A percentile compares a stretch with the other conserved stretches of the same genome.
These are phyloP conservation scores for Sarocladium kiliense DNA, from an alignment of 2,329 filamentous ascomycete species.

Conservation along the genomic window DNA sequence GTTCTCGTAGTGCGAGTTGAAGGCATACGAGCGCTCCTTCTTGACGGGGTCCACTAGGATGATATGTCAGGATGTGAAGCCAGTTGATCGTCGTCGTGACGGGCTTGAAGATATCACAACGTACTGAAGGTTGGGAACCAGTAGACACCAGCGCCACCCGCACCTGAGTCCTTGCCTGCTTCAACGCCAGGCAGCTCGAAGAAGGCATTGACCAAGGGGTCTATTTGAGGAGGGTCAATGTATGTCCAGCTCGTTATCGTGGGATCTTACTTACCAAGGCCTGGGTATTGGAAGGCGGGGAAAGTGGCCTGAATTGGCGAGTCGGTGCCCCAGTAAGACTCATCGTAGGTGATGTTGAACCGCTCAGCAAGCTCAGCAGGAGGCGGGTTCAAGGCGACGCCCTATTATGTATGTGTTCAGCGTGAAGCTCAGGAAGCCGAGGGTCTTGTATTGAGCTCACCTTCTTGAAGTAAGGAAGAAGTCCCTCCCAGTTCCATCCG, in stretches of 20 bases:
- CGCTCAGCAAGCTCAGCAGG: neutral
- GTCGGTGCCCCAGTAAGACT: neutral
- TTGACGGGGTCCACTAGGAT: neutral
- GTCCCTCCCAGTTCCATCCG: slow-evolving; percentile 29
- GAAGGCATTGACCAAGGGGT: neutral
- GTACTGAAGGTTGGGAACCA: slow-evolving; percentile 1
- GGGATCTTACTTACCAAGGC: neutral
- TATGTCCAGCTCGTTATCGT: neutral
- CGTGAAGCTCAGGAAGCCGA: too few species aligned
- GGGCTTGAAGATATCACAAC: too few species aligned
- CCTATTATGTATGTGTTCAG: neutral
- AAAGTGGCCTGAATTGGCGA: neutral
- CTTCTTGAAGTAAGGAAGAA: slow-evolving; percentile 20
- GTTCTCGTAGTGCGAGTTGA: neutral
- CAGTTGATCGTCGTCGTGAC: neutral
- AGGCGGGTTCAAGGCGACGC: neutral
- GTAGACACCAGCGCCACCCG: neutral
- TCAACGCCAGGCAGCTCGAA: neutral
- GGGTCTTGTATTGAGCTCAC: too few species aligned
- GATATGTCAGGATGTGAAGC: neutral
- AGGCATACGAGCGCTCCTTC: neutral
- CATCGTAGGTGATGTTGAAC: neutral
- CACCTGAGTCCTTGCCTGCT: neutral
- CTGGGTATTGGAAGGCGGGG: neutral
- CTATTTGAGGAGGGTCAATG: neutral